A percentile compares a stretch with the other conserved stretches of the same genome.
These are phyloP conservation scores for Aspergillus bertholletiae DNA, from an alignment of 495 filamentous ascomycete genomes.

Conservation along the genomic window DNA sequence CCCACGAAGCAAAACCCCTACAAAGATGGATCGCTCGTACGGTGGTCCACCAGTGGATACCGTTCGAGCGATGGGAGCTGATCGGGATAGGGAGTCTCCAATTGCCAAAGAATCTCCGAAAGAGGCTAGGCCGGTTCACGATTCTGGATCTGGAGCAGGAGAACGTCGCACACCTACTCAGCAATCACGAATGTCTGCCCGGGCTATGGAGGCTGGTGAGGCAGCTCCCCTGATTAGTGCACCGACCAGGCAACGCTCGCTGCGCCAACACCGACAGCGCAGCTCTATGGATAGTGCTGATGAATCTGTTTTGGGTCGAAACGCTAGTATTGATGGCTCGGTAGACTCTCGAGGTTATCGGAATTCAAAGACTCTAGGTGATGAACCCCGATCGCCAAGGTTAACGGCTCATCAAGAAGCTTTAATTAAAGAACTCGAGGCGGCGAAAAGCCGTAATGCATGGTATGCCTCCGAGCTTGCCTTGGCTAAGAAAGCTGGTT, in stretches of 20 bases:
- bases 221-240: constrained; percentile 42
- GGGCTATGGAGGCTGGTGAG: constrained; percentile 48
- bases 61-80: constrained; percentile 37
- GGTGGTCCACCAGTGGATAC: constrained; percentile 51
- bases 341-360: constrained; percentile 37
- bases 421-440: constrained; percentile 78
- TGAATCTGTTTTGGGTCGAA: constrained; percentile 42
- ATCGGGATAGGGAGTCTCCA: constrained; percentile 54
- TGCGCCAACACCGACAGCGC: constrained; percentile 39
- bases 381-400: constrained; percentile 44
- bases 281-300: constrained; percentile 45
- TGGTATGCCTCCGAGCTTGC: constrained; percentile 97
- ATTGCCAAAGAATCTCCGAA: constrained; percentile 46
- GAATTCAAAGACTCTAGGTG: constrained; percentile 35
- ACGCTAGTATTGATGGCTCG: constrained; percentile 42
- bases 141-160: constrained; percentile 41
- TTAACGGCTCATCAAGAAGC: constrained; percentile 48
- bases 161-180: constrained; percentile 65
- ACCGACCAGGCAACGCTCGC: constrained; percentile 41
- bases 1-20: constrained; percentile 58
- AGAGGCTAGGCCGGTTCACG: constrained; percentile 31
- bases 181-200: constrained; percentile 37
- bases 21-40: constrained; percentile 46
- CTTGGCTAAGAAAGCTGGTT: constrained; percentile 82
- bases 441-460: constrained; percentile 77